Evolutionary conservation across 2,329 filamentous ascomycete species (phyloP).

Genomic region (Ophiocordyceps camponoti-rufipedis): DNA sequence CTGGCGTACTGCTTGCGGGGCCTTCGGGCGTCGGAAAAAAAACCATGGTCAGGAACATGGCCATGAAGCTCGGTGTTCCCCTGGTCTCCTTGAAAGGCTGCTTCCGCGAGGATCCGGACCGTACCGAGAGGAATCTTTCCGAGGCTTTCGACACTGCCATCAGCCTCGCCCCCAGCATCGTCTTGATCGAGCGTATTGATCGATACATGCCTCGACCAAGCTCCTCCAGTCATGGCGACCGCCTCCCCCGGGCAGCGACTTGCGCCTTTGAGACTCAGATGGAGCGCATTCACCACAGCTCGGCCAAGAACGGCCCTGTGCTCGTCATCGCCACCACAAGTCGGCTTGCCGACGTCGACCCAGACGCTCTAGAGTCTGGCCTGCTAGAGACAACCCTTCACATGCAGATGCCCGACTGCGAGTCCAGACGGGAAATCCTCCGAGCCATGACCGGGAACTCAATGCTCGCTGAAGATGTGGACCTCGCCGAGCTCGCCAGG

Average conservation of each 20-base stretch:
- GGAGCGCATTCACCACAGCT: conserved; percentile 55
- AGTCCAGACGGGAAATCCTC: conserved; percentile 61
- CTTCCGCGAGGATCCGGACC: conserved; percentile 17
- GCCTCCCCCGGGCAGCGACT: conserved; percentile 73
- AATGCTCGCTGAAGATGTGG: conserved; percentile 47
- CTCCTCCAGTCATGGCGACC: conserved; percentile 68
- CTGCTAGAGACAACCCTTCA: conserved; percentile 74
- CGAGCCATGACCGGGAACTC: conserved; percentile 50
- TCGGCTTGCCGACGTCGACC: conserved; percentile 69
- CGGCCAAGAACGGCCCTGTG: conserved; percentile 56
- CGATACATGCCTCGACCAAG: conserved; percentile 58
- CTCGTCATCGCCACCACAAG: conserved; percentile 88
- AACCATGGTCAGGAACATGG: conserved; percentile 56
- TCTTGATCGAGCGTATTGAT: conserved; percentile 89
- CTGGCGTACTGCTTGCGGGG: conserved; percentile 57
- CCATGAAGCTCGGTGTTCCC: conserved; percentile 52
- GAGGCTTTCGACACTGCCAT: conserved; percentile 57
- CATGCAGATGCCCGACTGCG: conserved; percentile 69
- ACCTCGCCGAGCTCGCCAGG: conserved; percentile 59
- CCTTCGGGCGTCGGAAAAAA: conserved; percentile 71
- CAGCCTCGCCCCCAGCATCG: conserved; percentile 65
- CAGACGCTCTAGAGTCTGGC: conserved; percentile 53
- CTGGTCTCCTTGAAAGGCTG: conserved; percentile 38
- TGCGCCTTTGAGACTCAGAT: conserved; percentile 67
- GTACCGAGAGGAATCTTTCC: conserved; percentile 18